Evolutionary conservation across 2,329 filamentous ascomycete species (phyloP).

Genomic region (Exophiala dermatitidis): DNA sequence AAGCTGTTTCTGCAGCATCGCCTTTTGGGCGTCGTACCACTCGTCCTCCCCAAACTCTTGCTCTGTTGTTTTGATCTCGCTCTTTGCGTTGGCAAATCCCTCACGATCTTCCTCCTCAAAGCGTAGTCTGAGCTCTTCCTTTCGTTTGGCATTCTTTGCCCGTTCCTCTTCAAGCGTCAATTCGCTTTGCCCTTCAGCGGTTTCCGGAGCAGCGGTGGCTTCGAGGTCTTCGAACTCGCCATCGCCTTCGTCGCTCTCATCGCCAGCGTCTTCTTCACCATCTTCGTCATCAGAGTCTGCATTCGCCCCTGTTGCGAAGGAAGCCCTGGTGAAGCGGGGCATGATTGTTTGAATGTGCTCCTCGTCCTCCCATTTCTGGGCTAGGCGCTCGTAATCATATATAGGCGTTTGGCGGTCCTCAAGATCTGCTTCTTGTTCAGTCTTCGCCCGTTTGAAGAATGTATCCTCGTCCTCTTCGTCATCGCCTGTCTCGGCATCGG

Average conservation of each 20-base stretch:
- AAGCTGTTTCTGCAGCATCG: slow-evolving; percentile 85
- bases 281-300: slow-evolving; percentile 48
- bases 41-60: slow-evolving; percentile 91
- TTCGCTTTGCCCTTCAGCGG: slow-evolving; percentile 31
- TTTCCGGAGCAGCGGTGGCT: slow-evolving; percentile 49
- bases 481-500: slow-evolving; percentile 45
- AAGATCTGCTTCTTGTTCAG: slow-evolving; percentile 42
- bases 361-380: slow-evolving; percentile 75
- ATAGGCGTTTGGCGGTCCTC: slow-evolving; percentile 74
- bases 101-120: slow-evolving; percentile 99
- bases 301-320: slow-evolving; percentile 50
- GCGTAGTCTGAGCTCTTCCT: slow-evolving; percentile 87
- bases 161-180: slow-evolving; percentile 75
- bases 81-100: slow-evolving; percentile 78
- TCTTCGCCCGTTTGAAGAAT: slow-evolving; percentile 53
- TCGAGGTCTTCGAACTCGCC: slow-evolving; percentile 83
- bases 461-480: slow-evolving; percentile 60
- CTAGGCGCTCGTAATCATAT: slow-evolving; percentile 73
- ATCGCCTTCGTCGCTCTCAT: slow-evolving; percentile 58
- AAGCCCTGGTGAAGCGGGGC: slow-evolving; percentile 65
- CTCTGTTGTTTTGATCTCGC: slow-evolving; percentile 65
- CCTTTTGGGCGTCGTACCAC: slow-evolving; percentile 97
- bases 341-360: slow-evolving; percentile 70
- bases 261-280: slow-evolving; percentile 45
- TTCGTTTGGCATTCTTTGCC: slow-evolving; percentile 79